Evolutionary conservation across 2,329 filamentous ascomycete species (phyloP).

Genomic region (Colletotrichum destructivum): DNA sequence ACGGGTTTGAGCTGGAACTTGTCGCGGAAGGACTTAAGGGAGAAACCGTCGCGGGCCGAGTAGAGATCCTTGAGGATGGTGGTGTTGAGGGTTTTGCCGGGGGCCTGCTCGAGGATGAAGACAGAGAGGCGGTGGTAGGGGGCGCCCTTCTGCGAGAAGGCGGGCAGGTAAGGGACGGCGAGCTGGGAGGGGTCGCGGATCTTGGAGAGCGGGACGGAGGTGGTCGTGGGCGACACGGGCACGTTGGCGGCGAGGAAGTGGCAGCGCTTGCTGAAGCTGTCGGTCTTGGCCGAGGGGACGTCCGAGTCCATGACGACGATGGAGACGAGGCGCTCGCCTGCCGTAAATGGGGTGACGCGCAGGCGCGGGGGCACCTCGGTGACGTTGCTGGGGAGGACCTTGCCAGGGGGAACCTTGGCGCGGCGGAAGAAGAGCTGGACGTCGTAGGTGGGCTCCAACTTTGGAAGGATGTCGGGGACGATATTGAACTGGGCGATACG

Average conservation of each 20-base stretch:
- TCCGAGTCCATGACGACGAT: constrained; percentile 92
- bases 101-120: constrained; percentile 85
- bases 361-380: constrained; percentile 83
- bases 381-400: constrained; percentile 81
- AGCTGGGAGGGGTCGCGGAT: constrained; percentile 76
- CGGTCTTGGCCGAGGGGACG: constrained; percentile 82
- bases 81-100: constrained; percentile 72
- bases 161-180: constrained; percentile 85
- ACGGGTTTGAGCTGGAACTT: constrained; percentile 80
- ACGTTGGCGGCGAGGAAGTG: constrained; percentile 86
- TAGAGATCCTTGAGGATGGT: constrained; percentile 69
- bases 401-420: constrained; percentile 80
- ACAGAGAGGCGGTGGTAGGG: constrained; percentile 92
- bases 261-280: constrained; percentile 85
- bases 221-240: constrained; percentile 66
- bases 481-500: constrained; percentile 90
- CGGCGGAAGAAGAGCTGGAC: constrained; percentile 86
- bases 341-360: constrained; percentile 87
- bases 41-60: constrained; percentile 68
- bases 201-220: constrained; percentile 75
- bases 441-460: constrained; percentile 83
- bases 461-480: constrained; percentile 88
- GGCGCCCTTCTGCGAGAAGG: constrained; percentile 89
- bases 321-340: constrained; percentile 85
- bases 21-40: constrained; percentile 80